Evolutionary conservation across 2,329 filamentous ascomycete genomes (phyloP).

Genomic region (Clarireedia homoeocarpa): DNA sequence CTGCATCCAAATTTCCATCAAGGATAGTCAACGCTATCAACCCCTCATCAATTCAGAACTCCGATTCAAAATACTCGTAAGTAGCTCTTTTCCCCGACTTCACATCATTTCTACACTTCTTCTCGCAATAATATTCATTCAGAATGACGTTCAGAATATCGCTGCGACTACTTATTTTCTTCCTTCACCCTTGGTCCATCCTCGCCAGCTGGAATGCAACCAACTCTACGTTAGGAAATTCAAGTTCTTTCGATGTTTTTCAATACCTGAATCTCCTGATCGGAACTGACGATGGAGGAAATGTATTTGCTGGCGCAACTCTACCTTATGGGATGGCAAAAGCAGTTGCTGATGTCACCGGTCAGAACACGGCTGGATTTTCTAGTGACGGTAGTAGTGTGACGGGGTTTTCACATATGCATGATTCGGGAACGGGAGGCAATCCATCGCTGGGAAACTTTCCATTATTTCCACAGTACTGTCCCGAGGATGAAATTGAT

Average conservation of each 20-base stretch:
- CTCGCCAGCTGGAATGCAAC: constrained; percentile 1
- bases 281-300: constrained; percentile 43
- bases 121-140: not conserved
- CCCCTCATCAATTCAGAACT: not conserved
- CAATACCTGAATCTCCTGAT: constrained; percentile 42
- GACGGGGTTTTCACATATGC: constrained; percentile 42
- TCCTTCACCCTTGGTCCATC: not conserved
- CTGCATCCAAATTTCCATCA: not conserved
- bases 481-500: constrained; percentile 41
- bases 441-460: constrained; percentile 40
- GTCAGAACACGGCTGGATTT: constrained; percentile 39
- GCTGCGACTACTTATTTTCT: not conserved
- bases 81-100: not conserved
- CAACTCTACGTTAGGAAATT: not conserved
- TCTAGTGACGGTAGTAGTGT: constrained; percentile 40
- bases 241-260: constrained; percentile 16
- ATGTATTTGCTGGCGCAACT: constrained; percentile 46
- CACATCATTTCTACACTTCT: not conserved
- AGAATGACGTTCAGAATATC: not conserved
- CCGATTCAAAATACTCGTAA: not conserved
- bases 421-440: constrained; percentile 39
- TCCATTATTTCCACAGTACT: constrained; percentile 38
- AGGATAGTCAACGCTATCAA: not conserved
- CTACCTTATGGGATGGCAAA: constrained; percentile 49
- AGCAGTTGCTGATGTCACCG: constrained; percentile 44